Base-by-base conservation (phyloP, 352 stramenopile genomes). In the Nannochloropsis limnetica region DNA sequence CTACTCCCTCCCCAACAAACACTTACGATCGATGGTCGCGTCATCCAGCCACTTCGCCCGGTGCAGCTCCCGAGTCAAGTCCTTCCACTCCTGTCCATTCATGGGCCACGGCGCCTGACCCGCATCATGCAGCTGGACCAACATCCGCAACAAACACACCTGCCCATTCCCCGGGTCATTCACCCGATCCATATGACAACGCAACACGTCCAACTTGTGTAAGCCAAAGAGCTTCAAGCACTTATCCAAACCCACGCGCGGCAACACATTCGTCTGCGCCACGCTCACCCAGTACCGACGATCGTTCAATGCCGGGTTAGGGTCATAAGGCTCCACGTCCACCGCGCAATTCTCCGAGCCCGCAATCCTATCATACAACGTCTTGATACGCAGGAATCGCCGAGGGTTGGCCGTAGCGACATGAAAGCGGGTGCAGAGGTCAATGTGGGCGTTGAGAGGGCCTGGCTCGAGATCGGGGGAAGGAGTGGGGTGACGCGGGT, bases 181-280 rank as follows among this genome's bases (percentile, higher is more conserved):
- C 3, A 98, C 91, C 29, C 97, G 91, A 84, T 99, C 95, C 80
- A 99, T 88, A 86, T 98, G 94, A 22, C 94, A 94, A 61, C 94
- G 91, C 28, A 95, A 88, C 22, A 98, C 94, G 87, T 98, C 96
- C 84, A 98, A 90, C 84, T 94, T 89, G 88, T 96, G 95, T 25
- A 96, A 85, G 82, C 91, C 95, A 11, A 98, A 88, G 84, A 93
- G 83, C 79, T 89, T 86, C 29, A 88, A 80, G 20, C 20, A 29
- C 0, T 23, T 61, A 67, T 31, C 43, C 31, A 67, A 23, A 82
- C 81, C 37, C 32, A 86, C 83, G 82, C 85, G 85, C 3, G 82
- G 84, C 32, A 87, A 83, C 3, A 87, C 84, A 79, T 87, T 87
- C 0, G 84, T 80, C 1, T 80, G 54, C 27, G 84, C 82, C 45